These are phyloP conservation scores for Corchorus olitorius DNA, from an alignment of 345 rosid genomes.

Conservation along the genomic window DNA sequence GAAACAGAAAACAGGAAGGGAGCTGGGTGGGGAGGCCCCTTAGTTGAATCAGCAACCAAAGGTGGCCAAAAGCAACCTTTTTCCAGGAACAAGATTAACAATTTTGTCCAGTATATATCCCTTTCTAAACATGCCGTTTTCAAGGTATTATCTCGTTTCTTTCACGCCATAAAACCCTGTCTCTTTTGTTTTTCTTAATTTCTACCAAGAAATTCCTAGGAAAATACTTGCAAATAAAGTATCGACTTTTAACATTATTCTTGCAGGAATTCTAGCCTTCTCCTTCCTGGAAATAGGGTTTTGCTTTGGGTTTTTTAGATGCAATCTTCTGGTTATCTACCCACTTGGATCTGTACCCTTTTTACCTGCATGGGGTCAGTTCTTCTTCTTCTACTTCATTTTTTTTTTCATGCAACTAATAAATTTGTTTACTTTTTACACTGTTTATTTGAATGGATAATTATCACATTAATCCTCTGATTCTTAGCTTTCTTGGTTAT, in stretches of 20 bases:
- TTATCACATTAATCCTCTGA: neutral
- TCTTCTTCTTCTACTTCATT: constrained; percentile 15
- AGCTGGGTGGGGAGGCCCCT: constrained; percentile 19
- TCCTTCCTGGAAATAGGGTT: constrained; percentile 44
- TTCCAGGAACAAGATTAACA: constrained; percentile 27
- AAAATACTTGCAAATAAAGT: neutral
- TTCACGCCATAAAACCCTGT: neutral
- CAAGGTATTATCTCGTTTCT: constrained; percentile 35
- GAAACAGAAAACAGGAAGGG: neutral
- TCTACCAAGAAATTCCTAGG: neutral
- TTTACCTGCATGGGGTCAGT: constrained; percentile 72
- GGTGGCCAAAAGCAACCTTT: constrained; percentile 17
- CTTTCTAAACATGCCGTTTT: constrained; percentile 46
- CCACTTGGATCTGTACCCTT: constrained; percentile 55
- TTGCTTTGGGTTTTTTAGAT: constrained; percentile 47
- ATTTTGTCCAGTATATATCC: neutral
- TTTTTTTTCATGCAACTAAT: neutral
- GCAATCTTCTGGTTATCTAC: constrained; percentile 49
- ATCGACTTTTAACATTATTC: neutral
- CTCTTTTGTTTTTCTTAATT: neutral
- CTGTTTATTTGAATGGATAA: neutral
- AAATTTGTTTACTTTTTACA: neutral
- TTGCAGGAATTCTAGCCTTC: constrained; percentile 36
- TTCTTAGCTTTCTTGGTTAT: neutral
- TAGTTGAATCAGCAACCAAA: constrained; percentile 29